phyloP scores from a whole-genome alignment of 495 filamentous ascomycete genomes.

The Neurospora africana region DNA sequence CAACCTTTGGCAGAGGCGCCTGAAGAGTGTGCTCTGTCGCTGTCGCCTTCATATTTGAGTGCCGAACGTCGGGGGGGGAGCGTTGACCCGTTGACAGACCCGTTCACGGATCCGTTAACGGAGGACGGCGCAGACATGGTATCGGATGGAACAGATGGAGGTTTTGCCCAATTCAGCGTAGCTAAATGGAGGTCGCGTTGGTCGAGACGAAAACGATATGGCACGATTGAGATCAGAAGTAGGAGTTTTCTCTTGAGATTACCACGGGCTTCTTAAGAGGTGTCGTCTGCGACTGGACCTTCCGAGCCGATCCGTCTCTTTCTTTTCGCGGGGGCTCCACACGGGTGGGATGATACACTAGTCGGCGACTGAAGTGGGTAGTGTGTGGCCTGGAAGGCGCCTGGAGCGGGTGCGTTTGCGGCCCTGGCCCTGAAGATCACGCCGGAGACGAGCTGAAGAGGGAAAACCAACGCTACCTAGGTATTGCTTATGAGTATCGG shows the following conservation, averaged over 20 bases:
- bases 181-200: background rate
- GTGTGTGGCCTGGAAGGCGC: background rate
- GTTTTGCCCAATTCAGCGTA: background rate
- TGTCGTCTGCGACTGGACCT: background rate
- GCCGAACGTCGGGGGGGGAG: conserved; percentile 31
- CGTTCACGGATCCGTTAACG: background rate
- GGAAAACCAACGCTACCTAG: background rate
- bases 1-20: conserved; percentile 34
- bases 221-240: background rate
- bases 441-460: background rate
- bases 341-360: background rate
- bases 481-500: background rate
- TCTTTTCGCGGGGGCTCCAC: background rate
- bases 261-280: background rate
- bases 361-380: background rate
- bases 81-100: background rate
- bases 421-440: background rate
- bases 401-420: background rate
- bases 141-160: background rate
- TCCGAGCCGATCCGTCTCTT: background rate
- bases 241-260: background rate
- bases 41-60: conserved; percentile 33
- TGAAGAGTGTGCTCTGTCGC: conserved; percentile 23
- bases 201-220: background rate
- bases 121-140: conserved; percentile 19